A percentile compares a stretch with the other conserved stretches of the same genome.
phyloP scores from a whole-genome alignment of 441 rosid species.

The Dalechampia spathulata region DNA sequence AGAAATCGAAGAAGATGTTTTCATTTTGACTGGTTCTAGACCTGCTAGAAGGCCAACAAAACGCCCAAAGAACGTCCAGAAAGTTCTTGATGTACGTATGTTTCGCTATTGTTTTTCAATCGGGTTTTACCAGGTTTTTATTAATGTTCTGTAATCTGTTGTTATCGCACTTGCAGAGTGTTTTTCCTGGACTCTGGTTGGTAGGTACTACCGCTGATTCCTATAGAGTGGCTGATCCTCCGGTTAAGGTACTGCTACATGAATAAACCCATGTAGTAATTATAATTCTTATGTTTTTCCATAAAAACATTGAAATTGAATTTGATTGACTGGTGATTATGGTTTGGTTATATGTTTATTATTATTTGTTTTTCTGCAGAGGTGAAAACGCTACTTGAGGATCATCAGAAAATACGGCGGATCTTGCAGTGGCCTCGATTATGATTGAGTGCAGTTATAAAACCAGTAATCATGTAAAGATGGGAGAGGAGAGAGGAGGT shows the following conservation, averaged over 20 bases:
- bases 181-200: conserved; percentile 77
- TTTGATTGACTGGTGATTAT: conserved; percentile 10
- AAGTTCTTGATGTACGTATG: conserved; percentile 57
- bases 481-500: conserved; percentile 3
- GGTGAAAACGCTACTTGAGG: conserved; percentile 9
- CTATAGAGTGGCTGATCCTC: conserved; percentile 43
- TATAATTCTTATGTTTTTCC: background rate
- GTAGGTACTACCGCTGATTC: conserved; percentile 75
- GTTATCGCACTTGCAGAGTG: conserved; percentile 38
- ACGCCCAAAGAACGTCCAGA: conserved; percentile 66
- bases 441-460: conserved; percentile 23
- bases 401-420: conserved; percentile 2
- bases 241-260: conserved; percentile 39
- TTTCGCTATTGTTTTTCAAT: background rate
- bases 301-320: background rate
- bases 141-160: too few species aligned
- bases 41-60: conserved; percentile 70
- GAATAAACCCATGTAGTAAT: background rate
- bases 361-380: conserved; percentile 19
- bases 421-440: background rate
- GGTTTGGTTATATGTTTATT: too few species aligned
- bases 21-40: conserved; percentile 67
- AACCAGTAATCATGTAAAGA: conserved; percentile 13
- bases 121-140: background rate
- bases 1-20: conserved; percentile 87